Conservation (phyloP, 805 yeast genomes). For the Teunomyces barrocoloradensis region DNA sequence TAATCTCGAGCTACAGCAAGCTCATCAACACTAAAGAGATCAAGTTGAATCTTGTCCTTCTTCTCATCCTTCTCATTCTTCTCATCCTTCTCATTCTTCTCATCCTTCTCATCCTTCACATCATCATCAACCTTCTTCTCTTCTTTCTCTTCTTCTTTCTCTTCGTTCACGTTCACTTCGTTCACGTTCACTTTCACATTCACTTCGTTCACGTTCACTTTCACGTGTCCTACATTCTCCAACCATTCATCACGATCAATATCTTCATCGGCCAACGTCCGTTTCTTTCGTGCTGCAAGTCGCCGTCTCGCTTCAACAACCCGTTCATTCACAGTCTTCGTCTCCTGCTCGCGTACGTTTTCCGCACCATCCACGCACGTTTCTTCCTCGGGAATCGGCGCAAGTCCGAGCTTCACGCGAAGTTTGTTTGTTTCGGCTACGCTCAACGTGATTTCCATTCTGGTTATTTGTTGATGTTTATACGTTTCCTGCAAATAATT, state of each 20-base stretch:
- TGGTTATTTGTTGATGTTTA: neutral
- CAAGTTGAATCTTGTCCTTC: neutral
- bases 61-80: too few relatives aligned
- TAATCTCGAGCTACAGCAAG: slow-evolving; percentile 10
- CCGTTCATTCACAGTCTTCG: slow-evolving; percentile 2
- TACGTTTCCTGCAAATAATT: slow-evolving; percentile 4
- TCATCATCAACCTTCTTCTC: too few relatives aligned
- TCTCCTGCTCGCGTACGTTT: too few relatives aligned
- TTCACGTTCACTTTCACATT: too few relatives aligned
- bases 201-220: too few relatives aligned
- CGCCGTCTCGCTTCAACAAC: slow-evolving; percentile 18
- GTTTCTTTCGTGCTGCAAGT: slow-evolving; percentile 15
- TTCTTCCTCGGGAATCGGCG: neutral
- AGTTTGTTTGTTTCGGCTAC: slow-evolving; percentile 45
- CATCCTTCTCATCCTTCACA: too few relatives aligned
- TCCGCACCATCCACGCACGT: too few relatives aligned
- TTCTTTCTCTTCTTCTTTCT: too few relatives aligned
- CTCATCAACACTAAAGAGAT: slow-evolving; percentile 9
- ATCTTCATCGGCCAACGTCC: slow-evolving; percentile 23
- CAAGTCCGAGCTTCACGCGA: slow-evolving; percentile 36
- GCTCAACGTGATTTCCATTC: slow-evolving; percentile 20
- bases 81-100: too few relatives aligned
- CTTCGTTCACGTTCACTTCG: too few relatives aligned
- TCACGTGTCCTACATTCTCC: slow-evolving; percentile 19
- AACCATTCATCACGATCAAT: slow-evolving; percentile 42